Base-by-base conservation (phyloP, 495 filamentous ascomycete genomes). In the Thozetella sp. region DNA sequence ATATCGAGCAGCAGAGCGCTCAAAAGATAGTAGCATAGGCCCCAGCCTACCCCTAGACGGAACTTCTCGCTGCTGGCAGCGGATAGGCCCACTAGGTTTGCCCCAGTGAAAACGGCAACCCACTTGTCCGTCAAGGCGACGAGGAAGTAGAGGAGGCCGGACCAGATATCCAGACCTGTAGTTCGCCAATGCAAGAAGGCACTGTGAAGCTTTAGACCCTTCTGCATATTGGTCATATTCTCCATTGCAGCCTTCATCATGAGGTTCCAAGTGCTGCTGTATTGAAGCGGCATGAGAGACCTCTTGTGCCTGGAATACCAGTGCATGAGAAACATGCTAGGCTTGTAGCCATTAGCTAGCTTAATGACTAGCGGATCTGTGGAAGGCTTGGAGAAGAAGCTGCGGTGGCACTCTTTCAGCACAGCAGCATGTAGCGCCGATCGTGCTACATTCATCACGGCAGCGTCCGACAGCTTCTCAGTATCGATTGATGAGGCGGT, bases 131-230 rank as follows among this genome's bases (percentile, higher is more conserved):
- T 67, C 22, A 88, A 80, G 15, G 85, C 85, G 45, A 86, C 67
- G 20, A 88, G 60, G 56, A 88, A 88, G 71, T 84, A 87, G 6
- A 86, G 66, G 43, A 86, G 62, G 43, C 82, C 81, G 55, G 81
- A 86, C 23, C 83, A 82, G 17, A 88, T 76, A 57, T 88, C 85
- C 46, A 77, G 71, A 50, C 81, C 83, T 0, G 81, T 79, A 25
- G 83, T 76, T 9, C 85, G 83, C 83, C 83, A 88, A 59, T 85
- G 83, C 34, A 87, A 76, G 65, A 88, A 88, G 2, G 83, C 78
- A 63, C 82, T 87, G 70, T 88, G 85, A n/a, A 86, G 67, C 23
- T 77, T 72, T 3, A 88, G 76, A 11, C 84, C 85, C 64, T 84
- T 85, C 60, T 87, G 83, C 19, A 79, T 76, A 55, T 77, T 78